These are phyloP conservation scores for Sindora glabra DNA, from an alignment of 306 rosid species.

Conservation along the genomic window DNA sequence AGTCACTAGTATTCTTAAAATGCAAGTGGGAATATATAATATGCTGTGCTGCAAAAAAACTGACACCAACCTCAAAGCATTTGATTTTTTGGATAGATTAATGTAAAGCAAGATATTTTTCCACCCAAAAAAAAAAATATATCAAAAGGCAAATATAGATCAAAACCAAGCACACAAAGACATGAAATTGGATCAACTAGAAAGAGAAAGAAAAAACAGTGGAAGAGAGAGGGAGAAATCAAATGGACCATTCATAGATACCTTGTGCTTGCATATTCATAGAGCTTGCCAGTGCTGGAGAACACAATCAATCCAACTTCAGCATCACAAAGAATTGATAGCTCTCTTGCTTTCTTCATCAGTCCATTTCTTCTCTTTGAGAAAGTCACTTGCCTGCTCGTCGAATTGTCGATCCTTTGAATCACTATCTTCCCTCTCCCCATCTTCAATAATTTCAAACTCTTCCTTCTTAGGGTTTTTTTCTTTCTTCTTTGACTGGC, in stretches of 20 bases:
- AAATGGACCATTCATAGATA: no score
- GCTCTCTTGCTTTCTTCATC: conserved; percentile 36
- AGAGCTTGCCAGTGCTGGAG: conserved; percentile 42
- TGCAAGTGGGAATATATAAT: neutral
- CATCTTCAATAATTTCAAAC: neutral
- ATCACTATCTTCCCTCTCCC: conserved; percentile 32
- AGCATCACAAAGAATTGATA: conserved; percentile 41
- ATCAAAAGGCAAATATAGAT: neutral
- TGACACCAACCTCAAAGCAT: no score
- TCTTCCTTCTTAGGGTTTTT: conserved; percentile 15
- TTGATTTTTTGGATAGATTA: no score
- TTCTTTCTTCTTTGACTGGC: conserved; percentile 13
- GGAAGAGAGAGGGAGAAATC: no score
- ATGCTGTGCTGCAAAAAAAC: no score
- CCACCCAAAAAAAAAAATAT: neutral
- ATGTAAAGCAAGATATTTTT: neutral
- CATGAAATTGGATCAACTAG: no score
- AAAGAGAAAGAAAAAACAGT: neutral
- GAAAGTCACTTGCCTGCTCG: conserved; percentile 40
- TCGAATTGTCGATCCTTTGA: conserved; percentile 35
- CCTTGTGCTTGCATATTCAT: conserved; percentile 43
- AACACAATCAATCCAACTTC: conserved; percentile 46
- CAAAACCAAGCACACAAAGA: neutral
- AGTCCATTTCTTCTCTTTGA: conserved; percentile 44
- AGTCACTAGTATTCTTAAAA: neutral